Conservation (phyloP, 805 yeast species). For the Ogataea dorogensis region DNA sequence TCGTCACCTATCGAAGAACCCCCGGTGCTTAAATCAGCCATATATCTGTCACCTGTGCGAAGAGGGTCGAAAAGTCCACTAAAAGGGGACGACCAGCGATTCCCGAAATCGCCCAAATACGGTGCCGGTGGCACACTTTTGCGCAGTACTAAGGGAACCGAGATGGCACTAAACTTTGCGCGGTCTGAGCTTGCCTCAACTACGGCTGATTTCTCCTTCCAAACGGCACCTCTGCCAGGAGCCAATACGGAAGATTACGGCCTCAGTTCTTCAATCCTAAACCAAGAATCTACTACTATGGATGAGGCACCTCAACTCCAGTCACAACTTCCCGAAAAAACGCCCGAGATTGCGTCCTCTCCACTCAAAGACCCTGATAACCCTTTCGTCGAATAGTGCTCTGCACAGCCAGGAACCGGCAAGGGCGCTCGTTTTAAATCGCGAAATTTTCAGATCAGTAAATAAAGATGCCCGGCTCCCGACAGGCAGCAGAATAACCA, state of each 20-base stretch:
- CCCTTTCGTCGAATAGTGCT: conserved; percentile 12
- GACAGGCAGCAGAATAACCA: neutral
- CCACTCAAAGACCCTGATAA: conserved; percentile 10
- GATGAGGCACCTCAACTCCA: conserved; percentile 20
- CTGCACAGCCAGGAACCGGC: conserved; percentile 2
- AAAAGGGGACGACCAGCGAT: conserved; percentile 32
- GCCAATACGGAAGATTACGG: conserved; percentile 11
- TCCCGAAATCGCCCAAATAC: conserved; percentile 48
- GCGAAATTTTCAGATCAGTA: conserved; percentile 6
- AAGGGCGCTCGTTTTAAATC: conserved; percentile 1
- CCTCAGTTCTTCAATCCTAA: conserved; percentile 12
- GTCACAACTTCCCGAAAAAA: conserved; percentile 12
- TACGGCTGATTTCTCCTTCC: conserved; percentile 26
- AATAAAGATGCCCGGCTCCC: conserved; percentile 2
- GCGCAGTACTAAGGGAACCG: conserved; percentile 29
- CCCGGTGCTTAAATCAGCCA: conserved; percentile 29
- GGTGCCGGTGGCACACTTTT: conserved; percentile 38
- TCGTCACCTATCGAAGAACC: conserved; percentile 37
- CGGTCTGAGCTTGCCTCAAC: conserved; percentile 24
- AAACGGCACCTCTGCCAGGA: conserved; percentile 18
- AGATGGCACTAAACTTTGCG: conserved; percentile 29
- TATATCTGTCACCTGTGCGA: conserved; percentile 20
- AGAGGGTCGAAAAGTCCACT: conserved; percentile 9
- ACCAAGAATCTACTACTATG: conserved; percentile 22
- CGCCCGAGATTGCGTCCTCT: conserved; percentile 7